A percentile compares a stretch with the other conserved stretches of the same genome.
Conservation (phyloP, 163 green algal genomes). For the Volvox carteri region DNA sequence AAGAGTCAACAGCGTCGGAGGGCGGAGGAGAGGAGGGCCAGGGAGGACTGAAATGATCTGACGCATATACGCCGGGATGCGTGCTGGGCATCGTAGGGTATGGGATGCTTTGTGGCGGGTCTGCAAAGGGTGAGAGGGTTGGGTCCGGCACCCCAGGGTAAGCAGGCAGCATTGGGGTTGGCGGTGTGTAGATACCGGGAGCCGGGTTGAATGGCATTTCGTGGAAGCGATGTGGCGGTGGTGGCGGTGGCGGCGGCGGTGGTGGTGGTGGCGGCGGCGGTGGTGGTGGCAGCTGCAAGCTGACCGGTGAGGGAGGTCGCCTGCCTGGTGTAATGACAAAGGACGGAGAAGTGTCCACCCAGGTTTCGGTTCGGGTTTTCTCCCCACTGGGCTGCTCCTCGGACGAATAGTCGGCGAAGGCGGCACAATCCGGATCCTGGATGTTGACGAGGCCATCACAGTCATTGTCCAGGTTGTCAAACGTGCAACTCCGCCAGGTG, state of each 20-base stretch:
- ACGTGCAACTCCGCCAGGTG: background rate
- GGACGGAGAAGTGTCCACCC: too few relatives aligned
- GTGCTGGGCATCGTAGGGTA: too few relatives aligned
- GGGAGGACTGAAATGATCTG: too few relatives aligned
- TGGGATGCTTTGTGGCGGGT: too few relatives aligned
- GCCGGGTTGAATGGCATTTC: background rate
- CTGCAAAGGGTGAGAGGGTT: background rate
- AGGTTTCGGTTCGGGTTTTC: too few relatives aligned
- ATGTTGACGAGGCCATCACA: constrained; percentile 37
- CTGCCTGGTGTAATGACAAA: background rate
- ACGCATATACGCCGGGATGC: too few relatives aligned
- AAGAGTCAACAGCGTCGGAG: too few relatives aligned
- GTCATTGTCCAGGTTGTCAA: constrained; percentile 37
- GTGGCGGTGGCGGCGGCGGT: background rate
- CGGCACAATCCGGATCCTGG: constrained; percentile 14
- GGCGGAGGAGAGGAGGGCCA: too few relatives aligned
- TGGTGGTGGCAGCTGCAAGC: background rate
- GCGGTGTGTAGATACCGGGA: background rate
- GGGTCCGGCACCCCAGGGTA: background rate
- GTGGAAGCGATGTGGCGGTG: background rate
- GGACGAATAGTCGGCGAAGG: too few relatives aligned
- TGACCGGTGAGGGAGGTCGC: background rate
- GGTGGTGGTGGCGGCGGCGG: background rate
- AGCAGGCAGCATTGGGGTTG: background rate
- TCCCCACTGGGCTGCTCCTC: too few relatives aligned